Evolutionary conservation across 2,329 filamentous ascomycete genomes (phyloP).

Genomic region (Macrophomina phaseolina): DNA sequence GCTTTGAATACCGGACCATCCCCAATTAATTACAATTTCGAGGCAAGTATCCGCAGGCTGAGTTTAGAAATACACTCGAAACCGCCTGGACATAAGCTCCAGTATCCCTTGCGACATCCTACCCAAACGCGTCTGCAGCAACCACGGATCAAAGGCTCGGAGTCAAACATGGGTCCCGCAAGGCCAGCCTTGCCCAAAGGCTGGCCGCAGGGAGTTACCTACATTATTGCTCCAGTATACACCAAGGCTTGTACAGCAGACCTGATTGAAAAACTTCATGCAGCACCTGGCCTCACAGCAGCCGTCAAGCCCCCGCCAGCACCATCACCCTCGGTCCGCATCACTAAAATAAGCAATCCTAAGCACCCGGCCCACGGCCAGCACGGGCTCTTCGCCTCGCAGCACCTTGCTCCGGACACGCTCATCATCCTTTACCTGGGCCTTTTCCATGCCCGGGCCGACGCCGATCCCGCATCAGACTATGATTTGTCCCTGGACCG

Average conservation of each 20-base stretch:
- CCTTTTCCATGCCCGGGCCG: slow-evolving; percentile 51
- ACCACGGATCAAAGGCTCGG: not conserved
- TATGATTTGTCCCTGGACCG: slow-evolving; percentile 60
- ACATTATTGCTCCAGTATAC: slow-evolving; percentile 39
- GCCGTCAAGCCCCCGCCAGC: slow-evolving; percentile 29
- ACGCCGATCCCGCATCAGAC: slow-evolving; percentile 51
- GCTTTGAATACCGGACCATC: too few species aligned
- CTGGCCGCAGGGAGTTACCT: slow-evolving; percentile 38
- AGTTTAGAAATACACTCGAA: too few species aligned
- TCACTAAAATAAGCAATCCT: slow-evolving; percentile 47
- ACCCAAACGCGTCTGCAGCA: not conserved
- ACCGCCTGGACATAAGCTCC: too few species aligned
- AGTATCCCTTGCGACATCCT: not conserved
- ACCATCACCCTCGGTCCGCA: slow-evolving; percentile 48
- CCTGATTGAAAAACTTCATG: slow-evolving; percentile 34
- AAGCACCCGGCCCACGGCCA: slow-evolving; percentile 57
- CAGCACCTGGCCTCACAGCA: slow-evolving; percentile 27
- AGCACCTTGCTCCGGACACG: slow-evolving; percentile 50
- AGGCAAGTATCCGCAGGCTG: too few species aligned
- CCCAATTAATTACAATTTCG: too few species aligned
- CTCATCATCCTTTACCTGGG: slow-evolving; percentile 60
- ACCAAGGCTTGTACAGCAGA: slow-evolving; percentile 40
- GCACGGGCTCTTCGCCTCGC: slow-evolving; percentile 54
- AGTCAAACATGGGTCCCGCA: not conserved
- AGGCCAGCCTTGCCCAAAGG: slow-evolving; percentile 35